Percentiles rank a stretch among this genome's conserved stretches.
These are phyloP conservation scores for Podospora anserina DNA, from an alignment of 495 filamentous ascomycete genomes.

Conservation along the genomic window DNA sequence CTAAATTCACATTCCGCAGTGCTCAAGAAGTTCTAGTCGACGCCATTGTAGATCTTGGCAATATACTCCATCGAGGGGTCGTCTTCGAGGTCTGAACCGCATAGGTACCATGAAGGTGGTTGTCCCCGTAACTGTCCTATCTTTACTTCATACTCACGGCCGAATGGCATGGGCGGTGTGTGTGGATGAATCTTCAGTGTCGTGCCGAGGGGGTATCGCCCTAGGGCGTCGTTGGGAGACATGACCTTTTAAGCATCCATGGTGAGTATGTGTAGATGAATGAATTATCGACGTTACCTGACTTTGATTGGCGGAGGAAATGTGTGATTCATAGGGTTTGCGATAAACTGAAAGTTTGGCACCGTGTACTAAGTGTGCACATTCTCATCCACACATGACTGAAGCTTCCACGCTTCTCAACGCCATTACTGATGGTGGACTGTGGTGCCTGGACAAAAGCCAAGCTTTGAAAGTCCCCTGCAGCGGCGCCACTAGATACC, in stretches of 20 bases:
- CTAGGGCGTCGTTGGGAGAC: neutral
- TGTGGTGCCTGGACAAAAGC: neutral
- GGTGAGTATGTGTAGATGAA: too few species aligned
- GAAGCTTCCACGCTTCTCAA: neutral
- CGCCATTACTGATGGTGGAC: neutral
- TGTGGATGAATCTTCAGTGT: neutral
- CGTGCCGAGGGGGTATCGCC: neutral
- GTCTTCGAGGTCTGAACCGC: neutral
- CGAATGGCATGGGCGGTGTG: too few species aligned
- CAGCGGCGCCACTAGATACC: neutral
- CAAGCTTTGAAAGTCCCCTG: neutral
- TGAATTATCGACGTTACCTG: too few species aligned
- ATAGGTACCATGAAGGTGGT: too few species aligned
- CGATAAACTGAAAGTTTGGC: neutral
- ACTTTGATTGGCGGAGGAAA: too few species aligned
- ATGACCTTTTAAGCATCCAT: too few species aligned
- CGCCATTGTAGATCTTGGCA: neutral
- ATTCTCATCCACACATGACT: too few species aligned
- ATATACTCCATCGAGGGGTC: neutral
- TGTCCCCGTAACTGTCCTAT: too few species aligned
- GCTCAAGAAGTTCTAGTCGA: neutral
- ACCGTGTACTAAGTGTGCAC: too few species aligned
- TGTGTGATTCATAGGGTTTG: neutral
- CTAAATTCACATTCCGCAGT: too few species aligned
- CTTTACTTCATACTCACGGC: too few species aligned